Evolutionary conservation across 257 asterid species (phyloP), one percentile per base, ranked within the genome.

Genomic region (Leptodermis oblonga): DNA sequence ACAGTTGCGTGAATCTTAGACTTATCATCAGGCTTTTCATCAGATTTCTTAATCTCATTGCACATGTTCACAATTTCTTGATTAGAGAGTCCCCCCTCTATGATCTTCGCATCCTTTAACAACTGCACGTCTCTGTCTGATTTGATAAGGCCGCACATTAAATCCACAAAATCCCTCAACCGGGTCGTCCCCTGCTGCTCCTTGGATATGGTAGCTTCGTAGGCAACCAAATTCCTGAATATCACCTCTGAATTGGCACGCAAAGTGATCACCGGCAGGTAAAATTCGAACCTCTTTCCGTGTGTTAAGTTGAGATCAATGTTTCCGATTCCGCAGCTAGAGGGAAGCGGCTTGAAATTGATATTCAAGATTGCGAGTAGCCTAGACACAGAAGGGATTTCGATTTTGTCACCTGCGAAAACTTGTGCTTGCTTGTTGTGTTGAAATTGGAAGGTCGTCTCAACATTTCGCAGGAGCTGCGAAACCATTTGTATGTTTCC

Each of bases 221-320:
- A 62, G 0, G 75, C 75, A 23, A 62, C 64, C 63, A 71, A 41
- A 34, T 71, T 71, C 23, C 70, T 23, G 1, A 71, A 22, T 12
- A 71, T 48, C 9, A 71, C 75, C 30, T 71, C 75, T 3, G 75
- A 62, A 23, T 31, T 62, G 1, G 75, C n/a, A 0, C 49, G 41
- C 39, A 62, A 25, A 22, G n/a, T 46, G 15, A 71, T 23, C 3
- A 51, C 75, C 1, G 75, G 70, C 4, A 71, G 63, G 37, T 36
- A 37, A 4, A 62, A 9, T 4, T 0, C 11, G 3, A 18, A 51
- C 12, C 20, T 25, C 11, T 23, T 5, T 45, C 20, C 20, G 3
- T 39, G 1, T 39, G 45, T 20, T 7, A 0, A 11, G 7, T 8
- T 5, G 5, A 68, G 46, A 0, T n/a, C 1, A 18, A 52, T 23